phyloP scores from a whole-genome alignment of 2,329 filamentous ascomycete species.

The Trichophyton schoenleinii region DNA sequence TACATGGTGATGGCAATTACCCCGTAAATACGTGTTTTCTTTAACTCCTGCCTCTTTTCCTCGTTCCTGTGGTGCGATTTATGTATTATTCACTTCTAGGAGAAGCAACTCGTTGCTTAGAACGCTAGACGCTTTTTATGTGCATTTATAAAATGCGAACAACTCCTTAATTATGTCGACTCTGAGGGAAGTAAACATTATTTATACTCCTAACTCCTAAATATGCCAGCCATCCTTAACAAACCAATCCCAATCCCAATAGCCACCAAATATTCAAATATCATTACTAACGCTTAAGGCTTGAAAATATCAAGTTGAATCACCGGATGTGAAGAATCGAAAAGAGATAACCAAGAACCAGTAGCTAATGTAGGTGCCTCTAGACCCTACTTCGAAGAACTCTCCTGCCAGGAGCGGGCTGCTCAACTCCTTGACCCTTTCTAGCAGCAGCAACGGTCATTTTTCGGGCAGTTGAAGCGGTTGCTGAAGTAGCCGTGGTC shows the following conservation, averaged over 20 bases:
- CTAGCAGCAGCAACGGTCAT: slow-evolving; percentile 21
- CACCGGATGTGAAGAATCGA: background rate
- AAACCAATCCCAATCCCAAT: background rate
- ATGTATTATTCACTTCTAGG: background rate
- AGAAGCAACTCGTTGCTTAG: background rate
- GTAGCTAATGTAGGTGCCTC: background rate
- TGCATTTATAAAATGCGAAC: background rate
- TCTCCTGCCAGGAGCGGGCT: slow-evolving; percentile 24
- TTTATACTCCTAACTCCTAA: background rate
- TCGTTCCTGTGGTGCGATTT: background rate
- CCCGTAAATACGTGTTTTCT: background rate
- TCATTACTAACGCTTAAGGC: background rate
- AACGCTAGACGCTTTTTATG: background rate
- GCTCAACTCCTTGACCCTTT: slow-evolving; percentile 25
- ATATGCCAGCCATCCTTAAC: background rate
- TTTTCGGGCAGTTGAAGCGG: slow-evolving; percentile 25
- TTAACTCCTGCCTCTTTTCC: background rate
- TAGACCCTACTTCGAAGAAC: slow-evolving; percentile 29
- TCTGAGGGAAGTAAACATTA: no score
- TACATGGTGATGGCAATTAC: background rate
- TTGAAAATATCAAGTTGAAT: background rate
- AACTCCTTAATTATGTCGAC: no score
- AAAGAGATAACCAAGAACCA: background rate
- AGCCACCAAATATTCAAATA: background rate
- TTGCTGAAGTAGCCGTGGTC: slow-evolving; percentile 23